Conservation (phyloP, 23 red algal genomes). For the Pyropia haitanensis region DNA sequence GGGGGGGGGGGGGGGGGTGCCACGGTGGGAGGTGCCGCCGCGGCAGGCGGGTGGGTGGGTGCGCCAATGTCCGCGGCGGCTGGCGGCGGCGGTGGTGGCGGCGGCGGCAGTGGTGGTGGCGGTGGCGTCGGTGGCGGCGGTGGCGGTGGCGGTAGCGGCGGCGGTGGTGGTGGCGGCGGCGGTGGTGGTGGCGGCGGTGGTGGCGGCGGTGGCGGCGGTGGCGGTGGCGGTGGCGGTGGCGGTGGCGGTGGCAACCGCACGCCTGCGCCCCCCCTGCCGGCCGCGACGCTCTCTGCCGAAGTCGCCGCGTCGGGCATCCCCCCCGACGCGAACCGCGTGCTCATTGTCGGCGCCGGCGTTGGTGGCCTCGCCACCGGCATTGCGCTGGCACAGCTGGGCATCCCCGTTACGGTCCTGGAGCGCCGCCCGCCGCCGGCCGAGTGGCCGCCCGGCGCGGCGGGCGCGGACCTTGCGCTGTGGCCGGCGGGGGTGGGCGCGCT, state of each 20-base stretch:
- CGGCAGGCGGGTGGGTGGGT: too few relatives aligned
- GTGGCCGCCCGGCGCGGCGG: conserved; percentile 3
- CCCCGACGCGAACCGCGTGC: neutral
- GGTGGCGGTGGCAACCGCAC: neutral
- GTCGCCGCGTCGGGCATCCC: neutral
- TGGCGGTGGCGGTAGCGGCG: too few relatives aligned
- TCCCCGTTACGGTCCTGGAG: conserved; percentile 35
- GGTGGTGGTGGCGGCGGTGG: neutral
- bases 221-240: neutral
- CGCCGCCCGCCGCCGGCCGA: conserved; percentile 2
- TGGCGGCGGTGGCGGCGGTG: neutral
- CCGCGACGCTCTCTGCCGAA: neutral
- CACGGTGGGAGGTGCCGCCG: too few relatives aligned
- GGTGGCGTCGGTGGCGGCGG: too few relatives aligned
- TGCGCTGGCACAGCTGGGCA: conserved; percentile 8
- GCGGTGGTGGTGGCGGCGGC: too few relatives aligned
- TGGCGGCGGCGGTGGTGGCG: too few relatives aligned
- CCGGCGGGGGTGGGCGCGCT: conserved; percentile 33
- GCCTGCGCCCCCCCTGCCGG: neutral
- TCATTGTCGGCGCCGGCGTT: conserved; percentile 45
- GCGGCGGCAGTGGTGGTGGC: too few relatives aligned
- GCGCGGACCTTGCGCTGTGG: conserved; percentile 59
- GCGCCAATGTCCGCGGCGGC: too few relatives aligned
- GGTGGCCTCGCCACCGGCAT: conserved; percentile 32
- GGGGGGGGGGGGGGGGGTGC: too few relatives aligned